Base-by-base conservation (phyloP, 1,284 basidiomycete genomes). In the Cryptococcus sp. region DNA sequence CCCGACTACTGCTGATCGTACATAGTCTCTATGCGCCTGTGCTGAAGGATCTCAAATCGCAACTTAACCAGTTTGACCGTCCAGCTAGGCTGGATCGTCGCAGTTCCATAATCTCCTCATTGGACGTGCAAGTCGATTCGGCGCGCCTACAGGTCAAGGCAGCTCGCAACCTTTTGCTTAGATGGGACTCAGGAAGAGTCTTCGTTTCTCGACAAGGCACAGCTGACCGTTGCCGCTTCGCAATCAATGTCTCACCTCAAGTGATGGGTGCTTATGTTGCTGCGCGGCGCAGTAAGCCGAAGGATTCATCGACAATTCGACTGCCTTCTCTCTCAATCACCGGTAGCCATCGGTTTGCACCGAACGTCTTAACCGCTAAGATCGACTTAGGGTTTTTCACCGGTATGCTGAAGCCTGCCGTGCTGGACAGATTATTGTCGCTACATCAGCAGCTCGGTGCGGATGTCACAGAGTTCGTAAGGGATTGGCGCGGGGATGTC, bases 361-460 rank as follows among this genome's bases (percentile, higher is more conserved):
- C 53, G 19, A 46, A 16, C 50, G 52, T 16, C 34, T 54, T 7
- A 40, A 59, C 60, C 7, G 70, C 69, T 8, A 60, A 65, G 13
- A 46, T 78, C 44, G 61, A 67, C 19, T 50, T 79, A 1, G 76
- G 77, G 8, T 68, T 72, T 44, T 78, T 79, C 45, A 69, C 67
- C 1, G 76, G 76, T 15, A 64, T 74, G 1, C 60, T 78, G 56
- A 75, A 77, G 49, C 77, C 77, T 0, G 70, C 69, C 4, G 64
- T 75, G 0, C 66, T 79, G 1, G 76, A 79, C 52, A 64, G 74
- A 20, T 63, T 77, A 5, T 57, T 79, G 13, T 71, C 70, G 1
- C 58, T 77, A 8, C 73, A 77, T 52, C 72, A 75, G 51, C 63
- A 67, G 15, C 57, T 78, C 1, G 72, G 64, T 1, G 64, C 62